Percentiles rank a stretch among this genome's conserved stretches.
phyloP scores from a whole-genome alignment of 176 grass and related monocot genomes.

The Carex pumila region DNA sequence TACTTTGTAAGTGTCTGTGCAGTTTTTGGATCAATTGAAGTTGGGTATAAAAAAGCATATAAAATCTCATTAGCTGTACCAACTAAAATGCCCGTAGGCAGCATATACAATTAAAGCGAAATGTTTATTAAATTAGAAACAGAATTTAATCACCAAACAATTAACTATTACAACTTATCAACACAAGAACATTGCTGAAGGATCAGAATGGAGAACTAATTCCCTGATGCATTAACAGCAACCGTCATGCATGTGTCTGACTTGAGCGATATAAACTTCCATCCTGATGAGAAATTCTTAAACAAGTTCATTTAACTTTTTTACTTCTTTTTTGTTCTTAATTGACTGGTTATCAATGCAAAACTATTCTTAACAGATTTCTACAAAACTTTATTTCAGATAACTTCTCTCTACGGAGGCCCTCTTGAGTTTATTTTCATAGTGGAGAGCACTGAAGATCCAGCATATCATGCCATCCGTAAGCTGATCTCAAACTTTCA shows the following conservation, averaged over 20 bases:
- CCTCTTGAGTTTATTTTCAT: constrained; percentile 85
- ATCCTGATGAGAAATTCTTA: neutral
- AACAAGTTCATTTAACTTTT: neutral
- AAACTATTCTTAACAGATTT: neutral
- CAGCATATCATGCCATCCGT: constrained; percentile 62
- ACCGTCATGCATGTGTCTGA: neutral
- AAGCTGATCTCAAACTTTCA: constrained; percentile 67
- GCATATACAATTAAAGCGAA: neutral
- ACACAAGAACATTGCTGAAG: neutral
- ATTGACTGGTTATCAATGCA: neutral
- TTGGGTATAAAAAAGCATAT: neutral
- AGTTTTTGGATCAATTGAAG: neutral
- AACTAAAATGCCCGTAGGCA: neutral
- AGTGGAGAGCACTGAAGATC: constrained; percentile 83
- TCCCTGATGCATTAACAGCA: neutral
- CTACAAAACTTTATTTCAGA: constrained; percentile 45
- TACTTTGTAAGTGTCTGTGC: neutral
- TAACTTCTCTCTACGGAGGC: constrained; percentile 98
- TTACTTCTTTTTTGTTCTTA: neutral
- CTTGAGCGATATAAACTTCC: neutral
- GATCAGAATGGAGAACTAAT: neutral
- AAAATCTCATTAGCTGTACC: neutral
- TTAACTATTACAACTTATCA: neutral
- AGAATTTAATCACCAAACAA: neutral
- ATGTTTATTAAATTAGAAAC: neutral